These are phyloP conservation scores for Chlamydomonas incerta DNA, from an alignment of 139 green algal genomes.

Conservation along the genomic window DNA sequence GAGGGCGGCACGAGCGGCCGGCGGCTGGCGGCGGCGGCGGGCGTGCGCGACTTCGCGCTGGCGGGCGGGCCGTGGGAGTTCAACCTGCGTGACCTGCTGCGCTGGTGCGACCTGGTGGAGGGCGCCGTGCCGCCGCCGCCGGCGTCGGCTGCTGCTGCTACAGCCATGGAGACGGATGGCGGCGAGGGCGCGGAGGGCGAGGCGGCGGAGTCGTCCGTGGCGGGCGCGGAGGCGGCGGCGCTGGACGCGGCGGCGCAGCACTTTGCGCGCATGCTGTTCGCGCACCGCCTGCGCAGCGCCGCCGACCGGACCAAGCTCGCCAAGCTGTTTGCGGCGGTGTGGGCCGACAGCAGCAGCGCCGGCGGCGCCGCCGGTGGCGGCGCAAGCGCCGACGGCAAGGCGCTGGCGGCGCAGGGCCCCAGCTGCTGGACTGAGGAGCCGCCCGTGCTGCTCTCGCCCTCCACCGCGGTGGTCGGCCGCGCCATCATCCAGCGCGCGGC, in stretches of 20 bases:
- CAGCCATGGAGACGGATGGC: slow-evolving; percentile 8
- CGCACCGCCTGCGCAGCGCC: slow-evolving; percentile 82
- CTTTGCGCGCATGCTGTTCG: slow-evolving; percentile 83
- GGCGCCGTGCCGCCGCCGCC: slow-evolving; percentile 44
- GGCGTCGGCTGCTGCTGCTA: background rate
- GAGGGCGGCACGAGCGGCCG: background rate
- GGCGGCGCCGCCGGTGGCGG: slow-evolving; percentile 27
- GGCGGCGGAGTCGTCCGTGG: background rate
- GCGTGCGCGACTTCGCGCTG: slow-evolving; percentile 68
- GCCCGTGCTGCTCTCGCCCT: slow-evolving; percentile 43
- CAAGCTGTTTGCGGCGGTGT: slow-evolving; percentile 65
- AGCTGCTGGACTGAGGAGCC: background rate
- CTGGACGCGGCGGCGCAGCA: slow-evolving; percentile 71
- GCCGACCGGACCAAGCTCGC: slow-evolving; percentile 71
- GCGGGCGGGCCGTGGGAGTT: slow-evolving; percentile 97
- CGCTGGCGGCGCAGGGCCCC: too few relatives aligned
- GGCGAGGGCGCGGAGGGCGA: background rate
- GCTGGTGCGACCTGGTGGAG: slow-evolving; percentile 93
- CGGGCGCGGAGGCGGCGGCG: slow-evolving; percentile 14
- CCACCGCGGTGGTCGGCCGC: slow-evolving; percentile 37
- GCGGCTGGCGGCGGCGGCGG: background rate
- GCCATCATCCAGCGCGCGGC: slow-evolving; percentile 22
- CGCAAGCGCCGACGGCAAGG: background rate
- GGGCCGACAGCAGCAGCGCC: slow-evolving; percentile 49
- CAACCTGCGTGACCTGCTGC: slow-evolving; percentile 97